A percentile compares a stretch with the other conserved stretches of the same genome.
Evolutionary conservation across 192 early-diverging fungal genomes (phyloP).

Genomic region (Podila minutissima): DNA sequence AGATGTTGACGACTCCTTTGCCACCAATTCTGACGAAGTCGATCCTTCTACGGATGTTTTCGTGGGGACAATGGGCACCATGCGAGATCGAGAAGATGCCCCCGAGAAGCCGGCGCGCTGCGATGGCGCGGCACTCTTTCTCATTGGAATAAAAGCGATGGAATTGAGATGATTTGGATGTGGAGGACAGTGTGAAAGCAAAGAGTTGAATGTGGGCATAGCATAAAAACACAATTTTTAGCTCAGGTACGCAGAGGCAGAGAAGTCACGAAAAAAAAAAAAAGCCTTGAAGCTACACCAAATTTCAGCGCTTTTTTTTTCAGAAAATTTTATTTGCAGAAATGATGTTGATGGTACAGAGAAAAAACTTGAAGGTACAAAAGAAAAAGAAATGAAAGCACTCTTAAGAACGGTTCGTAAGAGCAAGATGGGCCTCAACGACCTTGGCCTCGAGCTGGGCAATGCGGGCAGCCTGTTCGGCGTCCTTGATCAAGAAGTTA

Average conservation of each 20-base stretch:
- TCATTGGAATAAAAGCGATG: neutral
- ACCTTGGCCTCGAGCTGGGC: slow-evolving; percentile 51
- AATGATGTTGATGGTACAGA: neutral
- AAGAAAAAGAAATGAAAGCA: neutral
- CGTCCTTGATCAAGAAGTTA: slow-evolving; percentile 44
- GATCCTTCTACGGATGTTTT: neutral
- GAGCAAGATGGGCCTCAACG: slow-evolving; percentile 43
- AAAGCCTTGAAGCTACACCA: neutral
- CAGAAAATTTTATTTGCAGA: neutral
- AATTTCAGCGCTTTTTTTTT: no score
- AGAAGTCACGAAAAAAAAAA: neutral
- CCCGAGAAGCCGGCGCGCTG: neutral
- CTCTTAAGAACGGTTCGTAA: slow-evolving; percentile 22
- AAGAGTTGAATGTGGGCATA: neutral
- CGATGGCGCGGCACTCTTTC: neutral
- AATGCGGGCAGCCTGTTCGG: slow-evolving; percentile 49
- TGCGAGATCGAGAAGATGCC: neutral
- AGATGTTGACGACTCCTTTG: neutral
- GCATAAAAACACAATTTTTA: neutral
- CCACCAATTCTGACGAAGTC: neutral
- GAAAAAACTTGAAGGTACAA: neutral
- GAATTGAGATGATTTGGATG: neutral
- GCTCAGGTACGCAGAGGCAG: neutral
- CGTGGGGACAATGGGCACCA: neutral
- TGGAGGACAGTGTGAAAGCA: neutral